A percentile compares a stretch with the other conserved stretches of the same genome.
Conservation (phyloP, 106 monocot genomes). For the Phalaenopsis aphrodite region DNA sequence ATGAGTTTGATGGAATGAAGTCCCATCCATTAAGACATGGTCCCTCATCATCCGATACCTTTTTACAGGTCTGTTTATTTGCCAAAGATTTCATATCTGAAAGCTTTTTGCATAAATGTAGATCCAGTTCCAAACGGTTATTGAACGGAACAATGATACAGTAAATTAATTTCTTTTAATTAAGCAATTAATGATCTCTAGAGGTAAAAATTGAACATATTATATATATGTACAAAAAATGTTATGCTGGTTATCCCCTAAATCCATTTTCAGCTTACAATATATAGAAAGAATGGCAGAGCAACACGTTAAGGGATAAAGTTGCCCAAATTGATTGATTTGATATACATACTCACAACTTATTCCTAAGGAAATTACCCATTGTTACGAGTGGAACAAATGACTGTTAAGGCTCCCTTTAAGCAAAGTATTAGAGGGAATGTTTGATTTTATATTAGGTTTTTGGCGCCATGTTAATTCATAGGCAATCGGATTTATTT, state of each 20-base stretch:
- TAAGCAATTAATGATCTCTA: not conserved
- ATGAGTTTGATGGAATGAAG: constrained; percentile 68
- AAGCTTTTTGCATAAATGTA: not conserved
- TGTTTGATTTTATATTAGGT: no score
- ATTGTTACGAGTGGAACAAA: no score
- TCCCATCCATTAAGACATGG: constrained; percentile 45
- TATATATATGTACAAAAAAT: not conserved
- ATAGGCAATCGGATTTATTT: no score
- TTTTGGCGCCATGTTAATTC: no score
- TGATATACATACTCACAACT: not conserved
- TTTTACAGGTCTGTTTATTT: constrained; percentile 34
- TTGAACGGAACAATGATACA: not conserved
- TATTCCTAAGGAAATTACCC: no score
- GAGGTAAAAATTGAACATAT: not conserved
- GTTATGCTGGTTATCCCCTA: not conserved
- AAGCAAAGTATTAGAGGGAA: no score
- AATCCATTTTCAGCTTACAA: not conserved
- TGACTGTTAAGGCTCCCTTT: no score
- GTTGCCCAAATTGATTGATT: not conserved
- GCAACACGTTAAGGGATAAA: not conserved
- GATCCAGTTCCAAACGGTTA: not conserved
- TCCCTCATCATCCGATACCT: constrained; percentile 38
- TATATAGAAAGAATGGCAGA: not conserved
- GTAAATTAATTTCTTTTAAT: not conserved
- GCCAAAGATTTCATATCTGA: not conserved